Percentiles rank a stretch among this genome's conserved stretches.
These are phyloP conservation scores for Centella asiatica DNA, from an alignment of 129 eudicot species.

Conservation along the genomic window DNA sequence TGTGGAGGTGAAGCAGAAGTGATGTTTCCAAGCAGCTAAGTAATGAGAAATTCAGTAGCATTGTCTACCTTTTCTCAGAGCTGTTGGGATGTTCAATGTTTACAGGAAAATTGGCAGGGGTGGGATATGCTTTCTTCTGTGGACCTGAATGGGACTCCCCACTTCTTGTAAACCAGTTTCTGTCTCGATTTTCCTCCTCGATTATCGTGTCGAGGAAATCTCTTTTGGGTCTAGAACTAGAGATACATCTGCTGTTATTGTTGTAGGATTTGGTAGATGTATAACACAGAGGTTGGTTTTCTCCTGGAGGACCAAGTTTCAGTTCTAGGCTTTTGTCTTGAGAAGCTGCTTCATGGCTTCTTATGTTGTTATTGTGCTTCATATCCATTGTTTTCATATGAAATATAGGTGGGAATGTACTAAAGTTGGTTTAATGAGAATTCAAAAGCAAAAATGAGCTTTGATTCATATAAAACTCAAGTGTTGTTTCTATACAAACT, in stretches of 20 bases:
- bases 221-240: conserved; percentile 12
- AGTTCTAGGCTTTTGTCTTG: conserved; percentile 51
- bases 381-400: too few relatives aligned
- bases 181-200: neutral
- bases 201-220: conserved; percentile 8
- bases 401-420: too few relatives aligned
- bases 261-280: neutral
- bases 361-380: conserved; percentile 20
- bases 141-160: neutral
- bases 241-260: neutral
- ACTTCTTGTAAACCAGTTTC: conserved; percentile 6
- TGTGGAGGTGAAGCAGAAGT: too few relatives aligned
- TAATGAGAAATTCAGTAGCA: neutral
- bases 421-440: too few relatives aligned
- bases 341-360: conserved; percentile 18
- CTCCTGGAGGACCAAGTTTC: conserved; percentile 60
- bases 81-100: conserved; percentile 21
- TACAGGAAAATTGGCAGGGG: conserved; percentile 8
- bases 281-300: conserved; percentile 13
- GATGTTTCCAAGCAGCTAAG: neutral
- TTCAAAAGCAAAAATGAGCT: too few relatives aligned
- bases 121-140: conserved; percentile 11
- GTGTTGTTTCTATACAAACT: too few relatives aligned
- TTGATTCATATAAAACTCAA: too few relatives aligned
- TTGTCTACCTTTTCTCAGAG: conserved; percentile 46